These are phyloP conservation scores for Verticillium zaregamsianum DNA, from an alignment of 2,329 filamentous ascomycete species.

Conservation along the genomic window DNA sequence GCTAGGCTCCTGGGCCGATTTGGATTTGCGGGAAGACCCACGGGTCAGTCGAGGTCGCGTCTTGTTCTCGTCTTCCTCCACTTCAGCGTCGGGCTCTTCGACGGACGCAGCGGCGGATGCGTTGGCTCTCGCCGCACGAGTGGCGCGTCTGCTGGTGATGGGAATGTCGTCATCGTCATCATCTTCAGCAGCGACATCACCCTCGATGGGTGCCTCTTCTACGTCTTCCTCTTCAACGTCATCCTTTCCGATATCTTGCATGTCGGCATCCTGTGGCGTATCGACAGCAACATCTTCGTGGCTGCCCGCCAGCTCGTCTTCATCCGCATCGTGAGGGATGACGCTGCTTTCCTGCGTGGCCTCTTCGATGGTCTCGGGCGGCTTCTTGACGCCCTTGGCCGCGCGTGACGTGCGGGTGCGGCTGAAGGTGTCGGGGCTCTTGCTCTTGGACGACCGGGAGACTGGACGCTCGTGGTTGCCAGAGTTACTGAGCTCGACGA, in stretches of 20 bases:
- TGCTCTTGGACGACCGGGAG: slow-evolving; percentile 47
- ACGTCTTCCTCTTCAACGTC: slow-evolving; percentile 21
- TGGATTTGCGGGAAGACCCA: slow-evolving; percentile 40
- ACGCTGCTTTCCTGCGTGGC: slow-evolving; percentile 49
- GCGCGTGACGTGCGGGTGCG: slow-evolving; percentile 41
- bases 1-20: slow-evolving; percentile 48
- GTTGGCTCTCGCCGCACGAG: slow-evolving; percentile 31
- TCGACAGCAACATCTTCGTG: slow-evolving; percentile 34
- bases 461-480: slow-evolving; percentile 51
- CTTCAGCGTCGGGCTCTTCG: slow-evolving; percentile 22
- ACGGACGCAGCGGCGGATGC: slow-evolving; percentile 20
- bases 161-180: slow-evolving; percentile 47
- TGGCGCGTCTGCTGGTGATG: slow-evolving; percentile 36
- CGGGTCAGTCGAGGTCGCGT: slow-evolving; percentile 42
- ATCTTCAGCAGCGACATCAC: slow-evolving; percentile 27
- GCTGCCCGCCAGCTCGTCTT: slow-evolving; percentile 32
- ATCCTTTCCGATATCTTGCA: slow-evolving; percentile 19
- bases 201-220: slow-evolving; percentile 24
- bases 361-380: slow-evolving; percentile 45
- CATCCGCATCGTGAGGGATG: slow-evolving; percentile 28
- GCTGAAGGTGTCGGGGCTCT: slow-evolving; percentile 48
- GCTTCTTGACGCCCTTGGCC: slow-evolving; percentile 45
- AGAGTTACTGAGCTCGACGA: slow-evolving; percentile 56
- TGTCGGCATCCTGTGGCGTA: slow-evolving; percentile 21
- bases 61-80: slow-evolving; percentile 15